These are phyloP conservation scores for Kodamaea neixiangensis DNA, from an alignment of 805 yeast species.

Conservation along the genomic window DNA sequence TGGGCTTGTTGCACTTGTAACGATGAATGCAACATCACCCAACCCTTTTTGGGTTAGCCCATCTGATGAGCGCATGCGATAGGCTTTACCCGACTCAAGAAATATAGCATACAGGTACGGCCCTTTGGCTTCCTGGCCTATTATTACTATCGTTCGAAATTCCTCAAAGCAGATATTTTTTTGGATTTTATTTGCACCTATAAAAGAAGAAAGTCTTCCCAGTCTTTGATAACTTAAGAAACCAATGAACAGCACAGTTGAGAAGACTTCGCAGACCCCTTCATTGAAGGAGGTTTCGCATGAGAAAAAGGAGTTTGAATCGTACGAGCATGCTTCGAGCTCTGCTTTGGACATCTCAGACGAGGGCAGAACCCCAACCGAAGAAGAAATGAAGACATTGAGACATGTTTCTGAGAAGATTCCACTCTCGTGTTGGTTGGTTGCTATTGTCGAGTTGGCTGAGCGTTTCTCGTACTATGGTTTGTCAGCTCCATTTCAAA, in stretches of 20 bases:
- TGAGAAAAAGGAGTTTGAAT: not conserved
- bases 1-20: too few relatives aligned
- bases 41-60: too few relatives aligned
- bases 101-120: not conserved
- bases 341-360: slow-evolving; percentile 15
- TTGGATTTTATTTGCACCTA: not conserved
- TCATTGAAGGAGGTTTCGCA: not conserved
- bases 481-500: slow-evolving; percentile 71
- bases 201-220: not conserved
- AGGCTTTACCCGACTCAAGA: not conserved
- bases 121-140: not conserved
- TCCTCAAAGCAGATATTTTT: not conserved
- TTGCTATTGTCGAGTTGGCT: slow-evolving; percentile 72
- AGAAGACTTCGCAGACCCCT: not conserved
- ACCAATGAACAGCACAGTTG: not conserved
- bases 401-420: slow-evolving; percentile 54
- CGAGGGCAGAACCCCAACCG: slow-evolving; percentile 51
- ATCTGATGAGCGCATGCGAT: too few relatives aligned
- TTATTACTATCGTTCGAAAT: not conserved
- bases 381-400: slow-evolving; percentile 52
- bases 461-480: slow-evolving; percentile 85
- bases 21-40: too few relatives aligned
- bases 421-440: slow-evolving; percentile 60
- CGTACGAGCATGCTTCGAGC: not conserved
- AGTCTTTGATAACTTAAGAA: not conserved